Conservation (phyloP, 345 rosid genomes). For the Bruguiera gymnorhiza region DNA sequence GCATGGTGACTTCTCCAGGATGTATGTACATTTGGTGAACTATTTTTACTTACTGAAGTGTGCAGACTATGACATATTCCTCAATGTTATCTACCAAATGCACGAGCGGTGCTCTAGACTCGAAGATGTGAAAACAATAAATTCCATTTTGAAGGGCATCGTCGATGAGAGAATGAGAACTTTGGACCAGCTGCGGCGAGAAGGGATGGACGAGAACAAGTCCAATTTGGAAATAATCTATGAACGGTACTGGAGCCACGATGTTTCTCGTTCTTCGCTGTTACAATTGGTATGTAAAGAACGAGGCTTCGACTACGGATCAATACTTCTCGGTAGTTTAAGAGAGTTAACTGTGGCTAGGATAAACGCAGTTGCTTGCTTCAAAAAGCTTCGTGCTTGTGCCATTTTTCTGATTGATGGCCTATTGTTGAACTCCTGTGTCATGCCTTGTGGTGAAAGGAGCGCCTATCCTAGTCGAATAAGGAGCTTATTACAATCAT, state of each 20-base stretch:
- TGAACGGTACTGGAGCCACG: not conserved
- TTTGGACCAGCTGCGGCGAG: not conserved
- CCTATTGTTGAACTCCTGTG: too few species aligned
- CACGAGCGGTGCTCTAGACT: not conserved
- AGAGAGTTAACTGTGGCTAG: too few species aligned
- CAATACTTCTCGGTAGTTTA: too few species aligned
- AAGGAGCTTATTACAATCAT: too few species aligned
- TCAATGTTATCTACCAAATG: not conserved
- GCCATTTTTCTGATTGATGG: too few species aligned
- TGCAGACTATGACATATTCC: not conserved
- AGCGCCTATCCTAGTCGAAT: too few species aligned
- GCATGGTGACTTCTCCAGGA: not conserved
- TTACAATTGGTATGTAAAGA: not conserved
- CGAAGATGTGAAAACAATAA: not conserved
- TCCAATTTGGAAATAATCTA: too few species aligned
- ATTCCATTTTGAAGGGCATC: not conserved
- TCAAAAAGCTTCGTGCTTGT: too few species aligned
- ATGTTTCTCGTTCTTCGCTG: not conserved
- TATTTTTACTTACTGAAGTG: not conserved
- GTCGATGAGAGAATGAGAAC: not conserved
- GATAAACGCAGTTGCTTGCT: too few species aligned
- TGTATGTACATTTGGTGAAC: not conserved
- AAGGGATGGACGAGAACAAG: not conserved
- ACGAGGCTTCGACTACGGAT: not conserved
- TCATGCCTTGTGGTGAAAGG: too few species aligned